phyloP scores from a whole-genome alignment of 164 flowering plant species.

The Vitis vinifera region ASM3070453v1 NC_081812.1:13683001-13683500 shows the following conservation, averaged over 20 bases:
- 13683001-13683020: no score
- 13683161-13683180: not conserved
- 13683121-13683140: not conserved
- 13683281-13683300: not conserved
- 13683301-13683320: not conserved
- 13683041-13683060: no score
- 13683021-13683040: no score
- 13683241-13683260: not conserved
- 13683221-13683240: conserved; percentile 5
- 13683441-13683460: conserved; percentile 13
- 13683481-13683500: not conserved
- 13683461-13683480: conserved; percentile 1
- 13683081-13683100: no score
- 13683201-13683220: not conserved
- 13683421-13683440: conserved; percentile 20
- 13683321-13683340: not conserved
- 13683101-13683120: no score
- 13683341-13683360: not conserved
- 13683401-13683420: conserved; percentile 8
- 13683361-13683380: not conserved
- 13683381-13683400: not conserved
- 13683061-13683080: no score
- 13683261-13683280: not conserved
- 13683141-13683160: not conserved
- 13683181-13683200: conserved; percentile 3